Evolutionary conservation across 2,329 filamentous ascomycete genomes (phyloP), one percentile per base, ranked within the genome.

Genomic region (Claviceps arundinis): DNA sequence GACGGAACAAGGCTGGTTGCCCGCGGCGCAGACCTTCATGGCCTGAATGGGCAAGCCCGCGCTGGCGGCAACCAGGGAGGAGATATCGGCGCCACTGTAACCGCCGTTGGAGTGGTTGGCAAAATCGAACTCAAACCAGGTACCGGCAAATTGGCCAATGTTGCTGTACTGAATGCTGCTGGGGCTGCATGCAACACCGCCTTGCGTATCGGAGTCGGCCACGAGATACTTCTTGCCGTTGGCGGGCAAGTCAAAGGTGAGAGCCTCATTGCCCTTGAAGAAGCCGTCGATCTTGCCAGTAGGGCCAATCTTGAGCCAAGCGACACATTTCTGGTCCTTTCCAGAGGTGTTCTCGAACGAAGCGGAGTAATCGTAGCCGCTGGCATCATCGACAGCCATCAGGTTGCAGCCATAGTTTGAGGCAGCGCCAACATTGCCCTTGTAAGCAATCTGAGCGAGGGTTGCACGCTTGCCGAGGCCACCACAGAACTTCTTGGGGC

Each of bases 261-360:
- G 47, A 48, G 65, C 71, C 50, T 68, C 41, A 50, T 69, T 65
- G 57, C 67, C 62, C 53, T 66, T 66, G 65, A 71, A 77, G 68
- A 74, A 74, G 57, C 75, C 75, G 60, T 74, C 67, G 61, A 77
- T 68, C 38, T 54, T 52, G 41, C 68, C 66, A 47, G 67, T 58
- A 14, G 65, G 60, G 45, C 74, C 75, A 51, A 77, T 75, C 73
- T 78, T 78, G 72, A 75, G 74, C 67, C 65, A 76, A 68, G 69
- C 72, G 38, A 60, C 59, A 60, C 75, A 76, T 44, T 62, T 42
- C 55, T 65, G 60, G 52, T 67, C 65, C 45, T 60, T 49, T 56
- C 52, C 61, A 50, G 64, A 62, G 49, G 65, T 68, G 60, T 69
- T 68, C 50, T 61, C 62, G 61, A 75, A 73, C 56, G 64, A 64